Evolutionary conservation across 352 stramenopile genomes (phyloP).

Genomic region (Phytophthora fragariae): DNA sequence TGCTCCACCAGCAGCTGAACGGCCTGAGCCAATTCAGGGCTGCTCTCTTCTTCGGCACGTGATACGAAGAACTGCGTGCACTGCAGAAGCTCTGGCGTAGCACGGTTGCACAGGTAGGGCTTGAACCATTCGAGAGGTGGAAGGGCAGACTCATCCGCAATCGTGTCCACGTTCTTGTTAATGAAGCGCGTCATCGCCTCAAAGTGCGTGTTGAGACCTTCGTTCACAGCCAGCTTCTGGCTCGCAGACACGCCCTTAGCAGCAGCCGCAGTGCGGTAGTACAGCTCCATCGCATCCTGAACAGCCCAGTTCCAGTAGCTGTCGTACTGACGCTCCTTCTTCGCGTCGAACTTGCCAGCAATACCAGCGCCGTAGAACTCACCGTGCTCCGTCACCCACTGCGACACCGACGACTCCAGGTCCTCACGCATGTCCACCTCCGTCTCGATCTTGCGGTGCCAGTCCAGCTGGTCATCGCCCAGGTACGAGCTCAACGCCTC

Average conservation of each 20-base stretch:
- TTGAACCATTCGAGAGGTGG: constrained; percentile 69
- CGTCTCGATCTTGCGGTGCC: constrained; percentile 56
- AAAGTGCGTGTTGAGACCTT: constrained; percentile 50
- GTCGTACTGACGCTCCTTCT: constrained; percentile 80
- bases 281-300: constrained; percentile 73
- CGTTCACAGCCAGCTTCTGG: too few relatives aligned
- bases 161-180: constrained; percentile 55
- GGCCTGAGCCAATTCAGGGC: too few relatives aligned
- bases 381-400: constrained; percentile 66
- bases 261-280: constrained; percentile 53
- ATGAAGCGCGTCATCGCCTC: constrained; percentile 66
- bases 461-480: constrained; percentile 60
- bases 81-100: constrained; percentile 67
- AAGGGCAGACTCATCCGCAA: constrained; percentile 40
- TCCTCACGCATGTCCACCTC: constrained; percentile 63
- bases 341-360: constrained; percentile 65
- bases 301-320: constrained; percentile 88
- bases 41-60: too few relatives aligned
- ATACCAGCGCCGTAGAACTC: constrained; percentile 68
- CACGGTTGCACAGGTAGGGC: constrained; percentile 73
- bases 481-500: constrained; percentile 57
- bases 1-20: too few relatives aligned
- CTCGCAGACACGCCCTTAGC: constrained; percentile 24
- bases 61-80: constrained; percentile 61
- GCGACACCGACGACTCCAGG: constrained; percentile 57